Conservation (phyloP, 257 asterid genomes). For the Paulownia fortunei region DNA sequence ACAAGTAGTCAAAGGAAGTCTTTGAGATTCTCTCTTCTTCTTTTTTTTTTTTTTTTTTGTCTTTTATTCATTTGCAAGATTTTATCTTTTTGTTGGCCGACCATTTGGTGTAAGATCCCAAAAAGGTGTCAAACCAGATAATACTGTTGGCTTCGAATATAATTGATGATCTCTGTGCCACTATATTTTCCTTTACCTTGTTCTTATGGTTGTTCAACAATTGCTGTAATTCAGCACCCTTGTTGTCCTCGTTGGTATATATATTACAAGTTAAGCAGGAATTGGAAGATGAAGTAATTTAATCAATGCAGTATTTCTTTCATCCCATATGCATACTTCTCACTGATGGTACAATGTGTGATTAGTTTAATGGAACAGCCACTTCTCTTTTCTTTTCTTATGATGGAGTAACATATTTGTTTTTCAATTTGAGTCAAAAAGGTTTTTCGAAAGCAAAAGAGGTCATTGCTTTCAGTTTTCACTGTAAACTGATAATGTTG, state of each 20-base stretch:
- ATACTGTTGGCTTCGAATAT: background rate
- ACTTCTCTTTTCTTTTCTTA: slow-evolving; percentile 10
- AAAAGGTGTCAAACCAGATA: background rate
- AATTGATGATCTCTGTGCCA: background rate
- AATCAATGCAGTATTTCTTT: background rate
- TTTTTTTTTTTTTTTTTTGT: background rate
- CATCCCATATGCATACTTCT: background rate
- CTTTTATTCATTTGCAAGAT: background rate
- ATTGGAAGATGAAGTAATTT: slow-evolving; percentile 20
- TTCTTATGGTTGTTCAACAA: background rate
- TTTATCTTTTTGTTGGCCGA: background rate
- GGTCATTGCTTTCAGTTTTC: slow-evolving; percentile 18
- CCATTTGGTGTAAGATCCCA: background rate
- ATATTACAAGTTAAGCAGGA: background rate
- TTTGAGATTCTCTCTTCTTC: background rate
- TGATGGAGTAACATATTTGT: slow-evolving; percentile 8
- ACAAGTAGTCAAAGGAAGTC: slow-evolving; percentile 27
- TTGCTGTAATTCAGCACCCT: background rate
- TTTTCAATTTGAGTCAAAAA: slow-evolving; percentile 10
- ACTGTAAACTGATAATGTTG: slow-evolving; percentile 29
- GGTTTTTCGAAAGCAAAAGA: slow-evolving; percentile 14
- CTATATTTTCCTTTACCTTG: background rate
- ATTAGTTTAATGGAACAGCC: background rate
- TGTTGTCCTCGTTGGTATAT: background rate
- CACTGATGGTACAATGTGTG: background rate